phyloP scores from a whole-genome alignment of 2,329 filamentous ascomycete genomes.

The Trichoderma endophyticum region DNA sequence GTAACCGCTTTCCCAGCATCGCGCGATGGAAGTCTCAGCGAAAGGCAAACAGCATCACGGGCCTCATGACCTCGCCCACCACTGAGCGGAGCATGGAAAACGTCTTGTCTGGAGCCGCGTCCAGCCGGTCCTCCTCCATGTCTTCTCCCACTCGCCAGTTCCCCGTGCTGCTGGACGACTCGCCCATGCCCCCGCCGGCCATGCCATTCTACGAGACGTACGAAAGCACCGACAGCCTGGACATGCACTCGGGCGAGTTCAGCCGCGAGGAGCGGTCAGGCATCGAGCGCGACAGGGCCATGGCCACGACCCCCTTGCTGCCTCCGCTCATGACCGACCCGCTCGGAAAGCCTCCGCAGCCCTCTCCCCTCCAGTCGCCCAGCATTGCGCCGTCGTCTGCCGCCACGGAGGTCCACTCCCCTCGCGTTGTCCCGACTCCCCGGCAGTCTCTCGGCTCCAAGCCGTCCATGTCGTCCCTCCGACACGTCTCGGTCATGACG shows the following conservation, averaged over 20 bases:
- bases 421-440: conserved; percentile 47
- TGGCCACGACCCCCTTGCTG: conserved; percentile 78
- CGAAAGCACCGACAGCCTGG: conserved; percentile 56
- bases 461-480: conserved; percentile 74
- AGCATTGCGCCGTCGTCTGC: conserved; percentile 59
- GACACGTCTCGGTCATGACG: conserved; percentile 59
- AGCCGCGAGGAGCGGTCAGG: conserved; percentile 41
- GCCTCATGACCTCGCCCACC: conserved; percentile 54
- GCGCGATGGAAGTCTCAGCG: conserved; percentile 49
- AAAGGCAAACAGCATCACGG: conserved; percentile 34
- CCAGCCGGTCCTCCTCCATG: conserved; percentile 75
- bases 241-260: conserved; percentile 44
- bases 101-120: conserved; percentile 65
- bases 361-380: conserved; percentile 85
- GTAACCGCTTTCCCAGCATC: conserved; percentile 56
- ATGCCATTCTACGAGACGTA: conserved; percentile 63
- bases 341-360: conserved; percentile 53
- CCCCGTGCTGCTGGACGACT: conserved; percentile 48
- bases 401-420: conserved; percentile 38
- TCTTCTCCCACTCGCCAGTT: conserved; percentile 56
- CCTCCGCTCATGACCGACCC: conserved; percentile 72
- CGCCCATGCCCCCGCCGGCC: conserved; percentile 59
- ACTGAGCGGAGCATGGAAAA: conserved; percentile 84
- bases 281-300: conserved; percentile 55
- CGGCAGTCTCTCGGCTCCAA: conserved; percentile 70